phyloP scores from a whole-genome alignment of 371 early-diverging fungal species.

The Sanchytrium tribonematis region DNA sequence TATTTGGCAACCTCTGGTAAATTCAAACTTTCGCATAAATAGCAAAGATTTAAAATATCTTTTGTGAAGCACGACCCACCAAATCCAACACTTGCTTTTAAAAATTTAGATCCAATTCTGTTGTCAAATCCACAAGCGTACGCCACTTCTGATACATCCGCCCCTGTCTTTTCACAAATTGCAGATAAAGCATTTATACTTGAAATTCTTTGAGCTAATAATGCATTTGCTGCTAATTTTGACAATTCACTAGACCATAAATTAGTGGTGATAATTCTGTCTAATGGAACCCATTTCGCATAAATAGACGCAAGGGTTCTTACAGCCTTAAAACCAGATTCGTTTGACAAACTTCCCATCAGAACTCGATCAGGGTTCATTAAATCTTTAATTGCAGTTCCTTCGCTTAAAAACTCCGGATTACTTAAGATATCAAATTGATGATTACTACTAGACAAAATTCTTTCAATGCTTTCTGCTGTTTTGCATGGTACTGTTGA shows the following conservation, averaged over 20 bases:
- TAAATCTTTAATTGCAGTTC: constrained; percentile 61
- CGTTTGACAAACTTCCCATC: constrained; percentile 56
- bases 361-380: constrained; percentile 67
- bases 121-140: constrained; percentile 63
- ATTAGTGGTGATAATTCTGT: constrained; percentile 62
- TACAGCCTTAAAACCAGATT: constrained; percentile 45
- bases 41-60: constrained; percentile 78
- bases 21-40: constrained; percentile 45
- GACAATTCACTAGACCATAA: constrained; percentile 80
- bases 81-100: constrained; percentile 73
- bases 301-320: constrained; percentile 42
- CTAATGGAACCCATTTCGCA: constrained; percentile 41
- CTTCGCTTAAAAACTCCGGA: constrained; percentile 88
- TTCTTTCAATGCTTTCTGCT: constrained; percentile 57
- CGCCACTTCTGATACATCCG: constrained; percentile 75
- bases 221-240: constrained; percentile 74
- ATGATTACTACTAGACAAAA: constrained; percentile 36
- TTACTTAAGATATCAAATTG: constrained; percentile 69
- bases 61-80: constrained; percentile 85
- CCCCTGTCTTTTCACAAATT: constrained; percentile 79
- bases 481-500: constrained; percentile 86
- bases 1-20: constrained; percentile 72
- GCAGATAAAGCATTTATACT: constrained; percentile 70
- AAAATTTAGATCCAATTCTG: constrained; percentile 67
- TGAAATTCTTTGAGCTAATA: constrained; percentile 82